Evolutionary conservation across 306 rosid species (phyloP), one percentile per base, ranked within the genome.

Genomic region (Glycine soja): DNA sequence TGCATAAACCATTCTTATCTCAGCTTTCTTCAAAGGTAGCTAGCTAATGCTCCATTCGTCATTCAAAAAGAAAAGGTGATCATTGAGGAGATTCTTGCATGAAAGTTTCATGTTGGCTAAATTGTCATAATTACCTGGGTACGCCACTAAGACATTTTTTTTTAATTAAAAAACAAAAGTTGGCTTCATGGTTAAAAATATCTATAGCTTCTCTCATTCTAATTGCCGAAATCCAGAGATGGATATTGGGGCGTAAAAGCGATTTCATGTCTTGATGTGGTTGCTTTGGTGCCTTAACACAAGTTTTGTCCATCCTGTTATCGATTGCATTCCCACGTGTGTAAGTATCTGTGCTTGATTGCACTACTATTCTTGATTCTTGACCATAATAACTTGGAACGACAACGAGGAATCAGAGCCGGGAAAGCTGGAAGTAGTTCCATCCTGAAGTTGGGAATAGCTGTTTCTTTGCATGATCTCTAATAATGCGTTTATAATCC

Each of bases 351-450:
- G 81, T 80, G 77, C 67, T 87, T 83, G 84, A 88, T 76, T 88
- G 81, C 90, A 51, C 74, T 16, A 13, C 38, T 68, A 8, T 48
- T 76, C 81, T 85, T 87, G 82, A 86, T 88, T 75, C 32, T 61
- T 53, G 74, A 80, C 62, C 87, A 72, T 16, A 38, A 38, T 38
- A 52, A 75, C 10, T 54, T 84, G 45, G 46, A 82, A 74, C 77
- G 85, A 82, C 89, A 89, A 74, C 34, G 91, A 93, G 92, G 91
- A 90, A 90, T 87, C 81, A 68, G 19, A 83, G 97, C 91, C 97
- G 89, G 88, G 57, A 88, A 90, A 82, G 86, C 85, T 77, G 94
- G 92, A 82, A 79, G 12, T 81, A 32, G 76, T 42, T 18, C 46
- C 8, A 12, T 38, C 14, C 57, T 75, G 70, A 83, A 86, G 82